A percentile compares a stretch with the other conserved stretches of the same genome.
These are phyloP conservation scores for Passalora sequoiae DNA, from an alignment of 2,329 filamentous ascomycete species.

Conservation along the genomic window DNA sequence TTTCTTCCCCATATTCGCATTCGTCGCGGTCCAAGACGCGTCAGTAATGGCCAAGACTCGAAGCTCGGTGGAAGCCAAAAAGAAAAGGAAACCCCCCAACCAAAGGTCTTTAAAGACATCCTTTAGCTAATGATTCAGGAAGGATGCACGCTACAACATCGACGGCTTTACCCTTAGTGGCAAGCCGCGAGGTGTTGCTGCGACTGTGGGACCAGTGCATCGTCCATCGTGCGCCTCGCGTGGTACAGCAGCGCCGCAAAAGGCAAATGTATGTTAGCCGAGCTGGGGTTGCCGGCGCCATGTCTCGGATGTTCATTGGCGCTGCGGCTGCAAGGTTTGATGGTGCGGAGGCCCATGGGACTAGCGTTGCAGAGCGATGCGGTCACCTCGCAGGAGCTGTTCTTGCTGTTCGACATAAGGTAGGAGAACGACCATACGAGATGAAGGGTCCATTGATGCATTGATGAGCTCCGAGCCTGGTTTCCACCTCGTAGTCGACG, in stretches of 20 bases:
- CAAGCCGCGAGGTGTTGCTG: neutral
- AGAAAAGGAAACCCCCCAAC: neutral
- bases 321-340: neutral
- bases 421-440: no score
- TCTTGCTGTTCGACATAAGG: no score
- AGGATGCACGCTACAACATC: slow-evolving; percentile 3
- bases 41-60: no score
- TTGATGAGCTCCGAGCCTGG: no score
- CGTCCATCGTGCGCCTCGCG: slow-evolving; percentile 1
- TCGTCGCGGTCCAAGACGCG: neutral
- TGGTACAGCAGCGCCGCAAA: neutral
- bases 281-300: neutral
- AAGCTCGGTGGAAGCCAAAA: no score
- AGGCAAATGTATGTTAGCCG: neutral
- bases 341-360: neutral
- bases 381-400: no score
- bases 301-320: neutral
- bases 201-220: neutral
- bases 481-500: no score
- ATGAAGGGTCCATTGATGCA: no score
- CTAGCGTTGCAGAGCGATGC: no score
- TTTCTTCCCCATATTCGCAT: slow-evolving; percentile 19
- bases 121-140: neutral
- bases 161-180: neutral
- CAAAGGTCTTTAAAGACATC: neutral